Evolutionary conservation across 2,329 filamentous ascomycete genomes (phyloP), one percentile per base, ranked within the genome.

Genomic region (Helotiales sp.): DNA sequence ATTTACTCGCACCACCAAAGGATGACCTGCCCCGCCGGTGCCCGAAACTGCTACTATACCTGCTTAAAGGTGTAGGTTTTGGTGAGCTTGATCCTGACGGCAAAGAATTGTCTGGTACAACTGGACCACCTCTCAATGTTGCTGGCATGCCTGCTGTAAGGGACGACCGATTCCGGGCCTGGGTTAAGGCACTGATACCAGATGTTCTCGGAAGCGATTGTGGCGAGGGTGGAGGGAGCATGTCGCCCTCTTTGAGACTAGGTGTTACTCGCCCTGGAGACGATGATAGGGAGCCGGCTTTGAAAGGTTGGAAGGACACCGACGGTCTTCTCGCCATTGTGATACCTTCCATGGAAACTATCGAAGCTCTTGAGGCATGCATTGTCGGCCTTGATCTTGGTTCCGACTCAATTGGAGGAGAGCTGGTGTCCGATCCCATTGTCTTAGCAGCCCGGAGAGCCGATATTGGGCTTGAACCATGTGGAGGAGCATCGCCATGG

Each of bases 21-120:
- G 92, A 96, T 24, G 87, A 84, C 44, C 92, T 85, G 27, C 84
- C 88, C 54, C 90, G 85, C 46, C 95, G 85, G 71, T 96, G 91
- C 6, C 88, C 90, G 69, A 99, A 99, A 69, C 93, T 96, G 73
- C 93, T 98, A 73, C 91, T 96, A 71, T 96, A 98, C 47, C 90
- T 86, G 59, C 86, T 87, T n/a, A 90, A 86, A 0, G 88, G 85
- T 8, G 85, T 81, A 5, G 91, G 90, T 61, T 89, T 89, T 2
- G 93, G 92, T 7, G 92, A 96, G 55, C 88, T 85, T 5, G 88
- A 86, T 55, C 84, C 77, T 7, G 91, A 86, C 9, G 88, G 81
- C 57, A 85, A 78, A 0, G 81, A 78, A 59, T 81, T 81, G 25
- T 89, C 85, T 54, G 84, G 81, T 13, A 82, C 76, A 6, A 84